Evolutionary conservation across 2,329 filamentous ascomycete genomes (phyloP).

Genomic region (Zarea fungicola): DNA sequence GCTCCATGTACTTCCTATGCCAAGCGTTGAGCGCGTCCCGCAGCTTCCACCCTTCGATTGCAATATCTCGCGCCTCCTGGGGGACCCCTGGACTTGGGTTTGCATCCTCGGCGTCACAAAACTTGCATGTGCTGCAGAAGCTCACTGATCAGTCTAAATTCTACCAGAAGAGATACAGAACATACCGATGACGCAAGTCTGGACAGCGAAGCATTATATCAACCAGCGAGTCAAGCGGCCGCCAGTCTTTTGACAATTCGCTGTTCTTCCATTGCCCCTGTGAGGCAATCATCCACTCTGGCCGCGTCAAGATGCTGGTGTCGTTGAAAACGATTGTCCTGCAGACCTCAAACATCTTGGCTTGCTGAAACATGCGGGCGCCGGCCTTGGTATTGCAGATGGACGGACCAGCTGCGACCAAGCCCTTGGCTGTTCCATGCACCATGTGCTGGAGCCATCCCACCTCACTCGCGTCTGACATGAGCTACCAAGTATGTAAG

Average conservation of each 20-base stretch:
- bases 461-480: conserved; percentile 26
- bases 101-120: not conserved
- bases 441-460: conserved; percentile 32
- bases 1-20: conserved; percentile 13
- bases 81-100: not conserved
- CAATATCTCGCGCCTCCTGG: conserved; percentile 3
- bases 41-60: conserved; percentile 2
- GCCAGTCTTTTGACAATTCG: conserved; percentile 1
- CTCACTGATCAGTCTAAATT: not conserved
- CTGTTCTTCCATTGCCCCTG: not conserved
- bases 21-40: conserved; percentile 12
- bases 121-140: not conserved
- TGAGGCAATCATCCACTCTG: conserved; percentile 20
- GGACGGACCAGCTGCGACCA: conserved; percentile 25
- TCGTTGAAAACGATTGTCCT: conserved; percentile 28
- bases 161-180: not conserved
- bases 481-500: conserved; percentile 20
- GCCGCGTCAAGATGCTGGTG: conserved; percentile 20
- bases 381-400: conserved; percentile 20
- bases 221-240: conserved; percentile 23
- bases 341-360: conserved; percentile 28
- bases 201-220: conserved; percentile 29
- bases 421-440: conserved; percentile 27
- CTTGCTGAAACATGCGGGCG: conserved; percentile 25
- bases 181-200: conserved; percentile 25